Evolutionary conservation across 2,329 filamentous ascomycete genomes (phyloP).

Genomic region (Fusarium dimerum): DNA sequence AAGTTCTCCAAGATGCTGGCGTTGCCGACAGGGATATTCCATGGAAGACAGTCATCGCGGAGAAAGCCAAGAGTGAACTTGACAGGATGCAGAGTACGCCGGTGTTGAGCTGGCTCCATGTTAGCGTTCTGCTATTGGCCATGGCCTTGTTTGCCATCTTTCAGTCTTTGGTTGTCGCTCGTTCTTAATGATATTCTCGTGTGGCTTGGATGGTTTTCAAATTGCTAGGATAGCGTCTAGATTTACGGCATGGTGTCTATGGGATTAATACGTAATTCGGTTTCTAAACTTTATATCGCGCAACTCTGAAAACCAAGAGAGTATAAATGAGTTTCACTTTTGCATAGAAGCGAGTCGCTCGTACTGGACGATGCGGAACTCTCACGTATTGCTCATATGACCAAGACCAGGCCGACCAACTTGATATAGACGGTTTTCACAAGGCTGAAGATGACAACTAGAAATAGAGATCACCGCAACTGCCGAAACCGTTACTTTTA

Average conservation of each 20-base stretch:
- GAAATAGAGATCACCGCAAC: too few relatives aligned
- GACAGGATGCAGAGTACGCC: slow-evolving; percentile 11
- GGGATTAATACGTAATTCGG: not conserved
- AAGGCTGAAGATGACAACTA: too few relatives aligned
- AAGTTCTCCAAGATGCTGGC: slow-evolving; percentile 35
- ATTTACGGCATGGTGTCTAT: not conserved
- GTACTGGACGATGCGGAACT: too few relatives aligned
- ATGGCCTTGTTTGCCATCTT: slow-evolving; percentile 23
- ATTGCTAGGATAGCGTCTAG: not conserved
- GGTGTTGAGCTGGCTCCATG: slow-evolving; percentile 14
- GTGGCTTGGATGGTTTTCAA: too few relatives aligned
- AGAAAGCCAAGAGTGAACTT: slow-evolving; percentile 4
- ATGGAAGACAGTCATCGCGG: slow-evolving; percentile 3
- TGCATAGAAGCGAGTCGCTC: too few relatives aligned
- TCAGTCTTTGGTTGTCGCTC: not conserved
- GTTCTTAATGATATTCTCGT: not conserved
- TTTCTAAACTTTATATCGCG: not conserved
- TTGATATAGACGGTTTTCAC: too few relatives aligned
- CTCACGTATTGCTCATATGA: too few relatives aligned
- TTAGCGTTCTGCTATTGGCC: not conserved
- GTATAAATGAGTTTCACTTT: too few relatives aligned
- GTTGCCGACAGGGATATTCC: slow-evolving; percentile 11
- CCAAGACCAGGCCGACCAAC: too few relatives aligned
- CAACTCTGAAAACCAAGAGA: too few relatives aligned
- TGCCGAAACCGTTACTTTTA: too few relatives aligned